Conservation (phyloP, 495 filamentous ascomycete genomes). For the Geoglossum glabrum region DNA sequence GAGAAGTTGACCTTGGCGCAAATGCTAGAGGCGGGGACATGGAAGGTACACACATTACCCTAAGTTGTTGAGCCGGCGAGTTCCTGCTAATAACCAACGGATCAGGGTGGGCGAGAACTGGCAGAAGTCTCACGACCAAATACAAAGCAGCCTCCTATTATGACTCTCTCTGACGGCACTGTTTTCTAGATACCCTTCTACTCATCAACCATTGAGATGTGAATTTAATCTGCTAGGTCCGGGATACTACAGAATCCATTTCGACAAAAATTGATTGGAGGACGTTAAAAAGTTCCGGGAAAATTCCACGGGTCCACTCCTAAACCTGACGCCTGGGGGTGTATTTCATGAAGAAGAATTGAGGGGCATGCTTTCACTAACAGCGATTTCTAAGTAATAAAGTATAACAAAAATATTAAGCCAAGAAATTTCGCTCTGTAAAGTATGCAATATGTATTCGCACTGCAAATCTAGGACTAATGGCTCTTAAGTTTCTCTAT, state of each 20-base stretch:
- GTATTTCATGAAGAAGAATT: no score
- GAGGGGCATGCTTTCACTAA: no score
- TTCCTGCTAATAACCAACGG: constrained; percentile 14
- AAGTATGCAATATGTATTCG: no score
- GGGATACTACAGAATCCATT: not conserved
- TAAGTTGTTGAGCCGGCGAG: not conserved
- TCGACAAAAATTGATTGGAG: not conserved
- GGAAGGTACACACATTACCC: constrained; percentile 48
- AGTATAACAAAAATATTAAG: no score
- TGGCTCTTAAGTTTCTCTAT: no score
- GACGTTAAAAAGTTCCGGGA: not conserved
- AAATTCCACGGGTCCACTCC: not conserved
- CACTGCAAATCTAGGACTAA: no score
- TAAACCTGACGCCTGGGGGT: not conserved
- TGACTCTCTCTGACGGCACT: constrained; percentile 90
- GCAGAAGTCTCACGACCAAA: constrained; percentile 90
- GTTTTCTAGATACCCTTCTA: constrained; percentile 45
- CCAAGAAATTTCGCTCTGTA: no score
- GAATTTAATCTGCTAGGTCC: not conserved
- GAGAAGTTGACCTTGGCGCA: constrained; percentile 50
- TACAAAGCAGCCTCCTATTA: constrained; percentile 89
- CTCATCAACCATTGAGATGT: not conserved
- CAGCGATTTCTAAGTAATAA: no score
- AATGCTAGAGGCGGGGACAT: constrained; percentile 74
- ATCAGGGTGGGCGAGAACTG: constrained; percentile 81